Percentiles rank a stretch among this genome's conserved stretches.
Conservation (phyloP, 495 filamentous ascomycete species). For the Xylaria venustula region DNA sequence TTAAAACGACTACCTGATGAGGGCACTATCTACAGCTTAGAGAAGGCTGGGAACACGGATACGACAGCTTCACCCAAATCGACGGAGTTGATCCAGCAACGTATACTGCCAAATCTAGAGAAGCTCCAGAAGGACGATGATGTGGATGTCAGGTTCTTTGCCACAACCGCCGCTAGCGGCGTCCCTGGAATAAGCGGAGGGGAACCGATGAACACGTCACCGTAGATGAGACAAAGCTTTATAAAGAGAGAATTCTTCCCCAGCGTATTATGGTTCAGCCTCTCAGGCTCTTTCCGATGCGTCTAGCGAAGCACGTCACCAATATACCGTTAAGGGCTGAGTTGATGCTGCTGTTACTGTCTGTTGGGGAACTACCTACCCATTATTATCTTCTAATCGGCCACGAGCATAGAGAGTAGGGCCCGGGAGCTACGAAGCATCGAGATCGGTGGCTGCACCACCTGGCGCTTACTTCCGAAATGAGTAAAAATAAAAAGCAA, state of each 20-base stretch:
- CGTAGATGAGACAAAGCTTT: slow-evolving; percentile 42
- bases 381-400: not conserved
- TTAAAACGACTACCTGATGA: slow-evolving; percentile 84
- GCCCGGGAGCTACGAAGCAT: slow-evolving; percentile 5
- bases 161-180: slow-evolving; percentile 52
- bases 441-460: not conserved
- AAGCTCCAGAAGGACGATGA: slow-evolving; percentile 95
- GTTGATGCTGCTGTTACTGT: slow-evolving; percentile 10
- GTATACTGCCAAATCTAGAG: slow-evolving; percentile 84
- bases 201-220: slow-evolving; percentile 60
- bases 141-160: slow-evolving; percentile 96
- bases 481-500: not conserved
- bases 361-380: no score
- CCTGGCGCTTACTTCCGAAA: not conserved
- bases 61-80: slow-evolving; percentile 64
- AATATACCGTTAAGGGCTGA: slow-evolving; percentile 4
- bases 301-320: slow-evolving; percentile 15
- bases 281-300: slow-evolving; percentile 22
- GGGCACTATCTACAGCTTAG: slow-evolving; percentile 78
- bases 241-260: slow-evolving; percentile 23
- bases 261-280: slow-evolving; percentile 19
- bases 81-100: slow-evolving; percentile 80
- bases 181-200: slow-evolving; percentile 40
- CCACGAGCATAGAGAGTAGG: slow-evolving; percentile 12
- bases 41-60: slow-evolving; percentile 67